These are phyloP conservation scores for Styphnolobium japonicum DNA, from an alignment of 306 rosid species.

Conservation along the genomic window DNA sequence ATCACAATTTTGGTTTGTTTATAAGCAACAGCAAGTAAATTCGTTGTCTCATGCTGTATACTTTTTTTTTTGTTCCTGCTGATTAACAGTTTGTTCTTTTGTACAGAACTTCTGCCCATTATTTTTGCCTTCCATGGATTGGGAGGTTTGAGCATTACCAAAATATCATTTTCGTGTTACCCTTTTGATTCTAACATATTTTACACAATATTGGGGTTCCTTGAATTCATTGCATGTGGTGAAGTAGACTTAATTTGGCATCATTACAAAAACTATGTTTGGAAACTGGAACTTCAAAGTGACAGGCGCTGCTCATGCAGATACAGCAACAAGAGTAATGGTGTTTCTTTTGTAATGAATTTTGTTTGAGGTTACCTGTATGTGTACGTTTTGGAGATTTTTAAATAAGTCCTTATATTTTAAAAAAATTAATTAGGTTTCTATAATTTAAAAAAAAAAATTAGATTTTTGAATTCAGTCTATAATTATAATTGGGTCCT, in stretches of 20 bases:
- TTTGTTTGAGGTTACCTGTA: too few relatives aligned
- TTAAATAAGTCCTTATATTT: too few relatives aligned
- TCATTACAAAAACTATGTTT: neutral
- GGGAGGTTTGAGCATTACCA: conserved; percentile 30
- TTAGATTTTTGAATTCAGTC: too few relatives aligned
- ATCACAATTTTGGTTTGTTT: conserved; percentile 51
- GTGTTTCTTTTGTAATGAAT: neutral
- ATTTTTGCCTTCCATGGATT: conserved; percentile 24
- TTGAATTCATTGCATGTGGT: conserved; percentile 1
- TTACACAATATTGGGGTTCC: neutral
- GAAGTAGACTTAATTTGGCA: neutral
- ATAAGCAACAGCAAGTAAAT: conserved; percentile 25
- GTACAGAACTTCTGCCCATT: conserved; percentile 34
- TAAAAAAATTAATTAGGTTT: too few relatives aligned
- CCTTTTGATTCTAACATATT: neutral
- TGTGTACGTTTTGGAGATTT: too few relatives aligned
- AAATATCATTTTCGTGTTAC: conserved; percentile 24
- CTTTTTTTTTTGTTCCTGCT: neutral
- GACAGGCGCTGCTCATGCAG: neutral
- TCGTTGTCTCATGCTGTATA: conserved; percentile 24
- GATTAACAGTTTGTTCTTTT: conserved; percentile 32
- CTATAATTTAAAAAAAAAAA: too few relatives aligned
- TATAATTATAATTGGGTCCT: too few relatives aligned
- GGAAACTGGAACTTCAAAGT: neutral
- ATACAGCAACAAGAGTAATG: neutral